These are phyloP conservation scores for Cudoniella acicularis DNA, from an alignment of 495 filamentous ascomycete genomes.

Conservation along the genomic window DNA sequence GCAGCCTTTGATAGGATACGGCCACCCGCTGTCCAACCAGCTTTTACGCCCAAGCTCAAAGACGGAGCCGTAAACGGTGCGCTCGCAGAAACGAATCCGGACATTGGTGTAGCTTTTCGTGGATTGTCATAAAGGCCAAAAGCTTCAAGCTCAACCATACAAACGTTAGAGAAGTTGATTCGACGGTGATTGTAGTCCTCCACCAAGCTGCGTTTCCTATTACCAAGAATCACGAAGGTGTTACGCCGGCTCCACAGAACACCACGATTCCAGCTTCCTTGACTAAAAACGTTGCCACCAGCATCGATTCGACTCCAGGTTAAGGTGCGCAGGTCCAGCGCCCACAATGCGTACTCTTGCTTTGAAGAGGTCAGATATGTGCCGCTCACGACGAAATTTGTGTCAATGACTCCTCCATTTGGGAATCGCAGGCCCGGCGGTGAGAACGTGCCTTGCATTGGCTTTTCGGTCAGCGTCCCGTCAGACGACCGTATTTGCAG, in stretches of 20 bases:
- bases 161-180: conserved; percentile 95
- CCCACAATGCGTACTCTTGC: conserved; percentile 98
- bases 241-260: conserved; percentile 90
- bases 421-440: conserved; percentile 93
- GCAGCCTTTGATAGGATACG: conserved; percentile 64
- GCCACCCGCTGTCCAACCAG: conserved; percentile 65
- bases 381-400: conserved; percentile 93
- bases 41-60: conserved; percentile 52
- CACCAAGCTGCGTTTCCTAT: conserved; percentile 87
- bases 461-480: conserved; percentile 78
- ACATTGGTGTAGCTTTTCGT: conserved; percentile 67
- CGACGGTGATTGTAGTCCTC: conserved; percentile 97
- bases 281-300: conserved; percentile 87
- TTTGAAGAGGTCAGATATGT: conserved; percentile 97
- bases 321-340: conserved; percentile 78
- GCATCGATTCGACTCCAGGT: conserved; percentile 96
- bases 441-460: conserved; percentile 81
- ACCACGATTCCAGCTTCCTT: conserved; percentile 96
- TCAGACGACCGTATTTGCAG: conserved; percentile 83
- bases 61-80: conserved; percentile 55
- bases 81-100: conserved; percentile 76
- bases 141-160: conserved; percentile 92
- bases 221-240: conserved; percentile 90
- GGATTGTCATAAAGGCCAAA: conserved; percentile 97
- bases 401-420: conserved; percentile 89